Evolutionary conservation across 1,284 basidiomycete species (phyloP).

Genomic region (Cutaneotrichosporon cyanovorans): DNA sequence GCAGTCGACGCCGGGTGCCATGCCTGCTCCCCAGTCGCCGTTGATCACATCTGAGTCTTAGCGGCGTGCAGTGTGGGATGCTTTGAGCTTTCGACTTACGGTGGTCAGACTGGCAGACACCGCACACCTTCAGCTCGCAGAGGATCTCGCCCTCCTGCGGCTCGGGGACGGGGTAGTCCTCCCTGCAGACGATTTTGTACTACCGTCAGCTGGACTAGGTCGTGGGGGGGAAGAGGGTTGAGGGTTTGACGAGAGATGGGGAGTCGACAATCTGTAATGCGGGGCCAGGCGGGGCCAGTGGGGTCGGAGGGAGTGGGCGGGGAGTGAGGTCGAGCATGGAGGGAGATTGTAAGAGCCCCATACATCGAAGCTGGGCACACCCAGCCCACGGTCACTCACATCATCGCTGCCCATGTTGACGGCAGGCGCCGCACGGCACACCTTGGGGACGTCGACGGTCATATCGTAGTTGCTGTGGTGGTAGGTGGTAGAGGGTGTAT

Average conservation of each 20-base stretch:
- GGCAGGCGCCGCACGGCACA: constrained; percentile 16
- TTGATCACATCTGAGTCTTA: constrained; percentile 10
- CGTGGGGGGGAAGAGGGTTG: too few relatives aligned
- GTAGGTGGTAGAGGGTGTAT: too few relatives aligned
- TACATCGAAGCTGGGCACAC: too few relatives aligned
- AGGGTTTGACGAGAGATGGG: too few relatives aligned
- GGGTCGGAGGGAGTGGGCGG: too few relatives aligned
- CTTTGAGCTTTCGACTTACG: too few relatives aligned
- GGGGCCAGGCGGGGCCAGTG: too few relatives aligned
- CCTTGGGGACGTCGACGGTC: constrained; percentile 10
- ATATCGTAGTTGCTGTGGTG: background rate
- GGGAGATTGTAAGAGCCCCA: too few relatives aligned
- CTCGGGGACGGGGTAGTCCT: constrained; percentile 18
- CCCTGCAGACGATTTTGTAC: constrained; percentile 14
- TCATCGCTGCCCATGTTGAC: constrained; percentile 5
- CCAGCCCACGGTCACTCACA: constrained; percentile 1
- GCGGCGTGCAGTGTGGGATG: background rate
- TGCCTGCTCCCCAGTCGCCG: constrained; percentile 13
- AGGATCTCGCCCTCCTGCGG: constrained; percentile 16
- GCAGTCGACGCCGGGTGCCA: constrained; percentile 11
- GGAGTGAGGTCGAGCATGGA: too few relatives aligned
- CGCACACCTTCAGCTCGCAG: constrained; percentile 14
- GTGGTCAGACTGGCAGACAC: constrained; percentile 19
- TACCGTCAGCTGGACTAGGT: constrained; percentile 9
- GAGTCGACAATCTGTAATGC: too few relatives aligned